Percentiles rank a stretch among this genome's conserved stretches.
These are phyloP conservation scores for Cairneyella variabilis DNA, from an alignment of 495 filamentous ascomycete genomes.

Conservation along the genomic window DNA sequence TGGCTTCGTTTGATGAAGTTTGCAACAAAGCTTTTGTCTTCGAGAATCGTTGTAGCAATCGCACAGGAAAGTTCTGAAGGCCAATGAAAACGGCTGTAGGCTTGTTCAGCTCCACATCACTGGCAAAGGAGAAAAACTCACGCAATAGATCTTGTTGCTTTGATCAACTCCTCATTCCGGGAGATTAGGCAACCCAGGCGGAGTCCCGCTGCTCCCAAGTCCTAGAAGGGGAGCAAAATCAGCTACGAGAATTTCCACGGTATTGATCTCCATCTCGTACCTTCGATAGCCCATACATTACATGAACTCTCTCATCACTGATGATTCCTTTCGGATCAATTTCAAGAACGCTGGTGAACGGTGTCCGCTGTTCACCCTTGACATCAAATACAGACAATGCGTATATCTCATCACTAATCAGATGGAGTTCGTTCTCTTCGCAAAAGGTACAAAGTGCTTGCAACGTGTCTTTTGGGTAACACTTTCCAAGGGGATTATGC, in stretches of 20 bases:
- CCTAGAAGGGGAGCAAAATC: too few species aligned
- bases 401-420: constrained; percentile 64
- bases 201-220: constrained; percentile 55
- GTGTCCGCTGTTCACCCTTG: constrained; percentile 26
- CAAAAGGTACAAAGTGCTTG: constrained; percentile 48
- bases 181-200: constrained; percentile 52
- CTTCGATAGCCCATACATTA: constrained; percentile 60
- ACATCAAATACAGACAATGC: constrained; percentile 50
- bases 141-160: too few species aligned
- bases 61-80: constrained; percentile 42
- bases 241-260: too few species aligned
- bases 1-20: constrained; percentile 41
- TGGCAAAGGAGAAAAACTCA: too few species aligned
- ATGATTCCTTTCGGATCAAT: constrained; percentile 46
- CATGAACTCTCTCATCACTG: constrained; percentile 48
- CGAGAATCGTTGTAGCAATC: constrained; percentile 41
- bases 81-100: constrained; percentile 38
- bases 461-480: constrained; percentile 48
- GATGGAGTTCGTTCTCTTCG: constrained; percentile 48
- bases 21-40: constrained; percentile 42
- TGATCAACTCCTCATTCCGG: neutral
- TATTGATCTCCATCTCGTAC: too few species aligned
- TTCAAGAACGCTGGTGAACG: constrained; percentile 52
- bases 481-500: constrained; percentile 57
- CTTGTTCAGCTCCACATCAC: neutral